Conservation (phyloP, 1,284 basidiomycete species). For the Anthracocystis setariae region DNA sequence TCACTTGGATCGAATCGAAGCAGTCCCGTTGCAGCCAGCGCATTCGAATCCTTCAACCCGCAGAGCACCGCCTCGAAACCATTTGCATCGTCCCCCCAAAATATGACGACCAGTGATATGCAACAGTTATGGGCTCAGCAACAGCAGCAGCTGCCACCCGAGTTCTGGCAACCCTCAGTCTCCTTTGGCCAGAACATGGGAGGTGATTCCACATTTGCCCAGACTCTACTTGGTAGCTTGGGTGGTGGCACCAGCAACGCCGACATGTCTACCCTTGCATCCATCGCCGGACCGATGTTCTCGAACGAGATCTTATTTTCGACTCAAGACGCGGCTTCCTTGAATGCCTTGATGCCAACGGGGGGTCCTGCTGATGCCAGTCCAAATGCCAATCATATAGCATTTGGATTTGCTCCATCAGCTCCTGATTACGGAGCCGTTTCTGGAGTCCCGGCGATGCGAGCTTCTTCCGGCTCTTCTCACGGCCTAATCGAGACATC, state of each 20-base stretch:
- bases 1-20: constrained; percentile 11
- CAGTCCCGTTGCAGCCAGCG: constrained; percentile 7
- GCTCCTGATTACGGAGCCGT: not conserved
- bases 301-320: constrained; percentile 19
- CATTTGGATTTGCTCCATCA: constrained; percentile 4
- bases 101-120: not conserved
- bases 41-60: not conserved
- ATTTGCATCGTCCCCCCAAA: constrained; percentile 7
- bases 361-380: not conserved
- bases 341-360: constrained; percentile 1
- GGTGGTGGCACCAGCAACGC: constrained; percentile 1
- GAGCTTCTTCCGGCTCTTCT: not conserved
- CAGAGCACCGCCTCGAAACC: not conserved
- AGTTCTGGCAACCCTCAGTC: constrained; percentile 24
- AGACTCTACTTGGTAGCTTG: constrained; percentile 34
- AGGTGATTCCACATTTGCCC: constrained; percentile 37
- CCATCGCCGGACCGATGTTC: constrained; percentile 12
- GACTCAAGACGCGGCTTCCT: constrained; percentile 4
- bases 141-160: constrained; percentile 19
- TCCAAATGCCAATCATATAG: not conserved
- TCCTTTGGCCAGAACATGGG: constrained; percentile 2
- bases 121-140: constrained; percentile 17
- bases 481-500: too few relatives aligned
- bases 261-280: constrained; percentile 16
- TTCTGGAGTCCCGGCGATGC: not conserved